A percentile compares a stretch with the other conserved stretches of the same genome.
Evolutionary conservation across 495 filamentous ascomycete species (phyloP).

Genomic region (Bacidia gigantensis): DNA sequence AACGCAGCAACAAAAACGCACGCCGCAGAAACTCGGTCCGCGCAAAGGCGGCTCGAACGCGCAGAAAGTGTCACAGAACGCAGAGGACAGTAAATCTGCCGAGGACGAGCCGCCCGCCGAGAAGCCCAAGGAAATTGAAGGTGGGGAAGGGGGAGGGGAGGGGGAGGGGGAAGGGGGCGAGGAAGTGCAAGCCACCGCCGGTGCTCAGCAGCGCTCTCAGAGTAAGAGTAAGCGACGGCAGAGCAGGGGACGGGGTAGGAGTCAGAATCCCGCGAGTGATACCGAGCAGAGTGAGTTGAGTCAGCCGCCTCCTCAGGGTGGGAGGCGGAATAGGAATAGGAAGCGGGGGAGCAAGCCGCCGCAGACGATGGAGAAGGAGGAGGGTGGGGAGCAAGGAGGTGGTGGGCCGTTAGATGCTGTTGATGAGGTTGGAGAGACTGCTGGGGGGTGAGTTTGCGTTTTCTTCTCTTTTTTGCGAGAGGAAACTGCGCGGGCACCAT

Average conservation of each 20-base stretch:
- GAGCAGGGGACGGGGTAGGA: slow-evolving; percentile 12
- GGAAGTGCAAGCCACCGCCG: not conserved
- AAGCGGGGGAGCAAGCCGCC: slow-evolving; percentile 25
- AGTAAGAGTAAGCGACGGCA: slow-evolving; percentile 18
- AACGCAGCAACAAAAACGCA: slow-evolving; percentile 16
- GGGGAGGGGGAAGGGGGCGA: not conserved
- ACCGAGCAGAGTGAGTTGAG: slow-evolving; percentile 13
- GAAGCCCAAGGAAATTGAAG: not conserved
- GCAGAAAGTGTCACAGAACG: slow-evolving; percentile 12
- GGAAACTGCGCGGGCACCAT: not conserved
- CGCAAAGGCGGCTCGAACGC: slow-evolving; percentile 6
- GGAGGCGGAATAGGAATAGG: slow-evolving; percentile 25
- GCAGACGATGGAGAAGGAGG: slow-evolving; percentile 21
- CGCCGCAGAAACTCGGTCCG: slow-evolving; percentile 16
- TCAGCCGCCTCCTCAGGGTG: slow-evolving; percentile 7
- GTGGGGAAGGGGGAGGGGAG: not conserved
- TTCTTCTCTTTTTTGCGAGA: not conserved
- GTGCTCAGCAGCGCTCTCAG: slow-evolving; percentile 3
- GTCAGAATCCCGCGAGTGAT: slow-evolving; percentile 12
- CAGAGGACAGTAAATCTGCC: slow-evolving; percentile 7
- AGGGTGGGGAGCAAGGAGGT: slow-evolving; percentile 14
- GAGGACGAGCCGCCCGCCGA: not conserved
- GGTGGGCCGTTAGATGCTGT: slow-evolving; percentile 39
- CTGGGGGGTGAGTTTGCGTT: slow-evolving; percentile 17
- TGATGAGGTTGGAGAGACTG: slow-evolving; percentile 42